Evolutionary conservation across 306 rosid species (phyloP).

Genomic region (Herpetospermum pedunculosum): DNA sequence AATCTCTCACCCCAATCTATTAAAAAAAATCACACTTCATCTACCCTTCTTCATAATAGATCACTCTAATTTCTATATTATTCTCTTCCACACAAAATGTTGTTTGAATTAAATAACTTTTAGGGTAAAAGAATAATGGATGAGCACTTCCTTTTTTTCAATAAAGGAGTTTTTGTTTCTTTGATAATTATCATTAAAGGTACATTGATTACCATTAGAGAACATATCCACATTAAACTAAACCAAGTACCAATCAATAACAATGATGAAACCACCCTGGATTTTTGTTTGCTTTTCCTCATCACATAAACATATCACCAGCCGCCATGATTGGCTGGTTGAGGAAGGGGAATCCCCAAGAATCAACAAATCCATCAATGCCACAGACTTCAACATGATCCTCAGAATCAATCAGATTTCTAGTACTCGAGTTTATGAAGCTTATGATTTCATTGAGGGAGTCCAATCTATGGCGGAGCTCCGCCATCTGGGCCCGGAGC

Average conservation of each 20-base stretch:
- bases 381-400: not conserved
- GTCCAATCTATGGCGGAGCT: slow-evolving; percentile 52
- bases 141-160: too few species aligned
- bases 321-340: slow-evolving; percentile 27
- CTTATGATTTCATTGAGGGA: slow-evolving; percentile 49
- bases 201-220: not conserved
- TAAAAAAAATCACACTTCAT: too few species aligned
- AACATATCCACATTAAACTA: not conserved
- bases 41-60: too few species aligned
- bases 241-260: not conserved
- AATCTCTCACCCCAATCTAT: too few species aligned
- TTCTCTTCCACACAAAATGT: too few species aligned
- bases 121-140: too few species aligned
- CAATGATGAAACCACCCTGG: not conserved
- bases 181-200: not conserved
- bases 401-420: slow-evolving; percentile 19
- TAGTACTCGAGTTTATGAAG: slow-evolving; percentile 35
- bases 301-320: slow-evolving; percentile 22
- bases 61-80: too few species aligned
- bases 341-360: slow-evolving; percentile 12
- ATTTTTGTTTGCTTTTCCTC: not conserved
- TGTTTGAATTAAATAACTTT: too few species aligned
- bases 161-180: not conserved
- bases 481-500: slow-evolving; percentile 61
- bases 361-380: slow-evolving; percentile 15